Percentiles rank a stretch among this genome's conserved stretches.
Evolutionary conservation across 2,329 filamentous ascomycete species (phyloP).

Genomic region (Fusarium verrucosum): DNA sequence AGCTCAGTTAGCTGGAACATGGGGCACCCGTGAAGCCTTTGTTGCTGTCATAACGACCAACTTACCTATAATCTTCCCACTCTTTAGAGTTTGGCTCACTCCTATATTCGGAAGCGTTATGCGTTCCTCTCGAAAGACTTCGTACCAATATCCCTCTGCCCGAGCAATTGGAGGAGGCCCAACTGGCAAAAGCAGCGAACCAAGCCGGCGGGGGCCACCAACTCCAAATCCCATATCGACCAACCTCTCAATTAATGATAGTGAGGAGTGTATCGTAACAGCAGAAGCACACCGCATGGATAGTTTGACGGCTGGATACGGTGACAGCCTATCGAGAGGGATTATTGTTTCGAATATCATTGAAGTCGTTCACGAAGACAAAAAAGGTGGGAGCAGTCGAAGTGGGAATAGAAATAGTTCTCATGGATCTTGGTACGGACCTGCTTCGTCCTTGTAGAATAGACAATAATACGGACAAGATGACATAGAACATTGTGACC

Average conservation of each 20-base stretch:
- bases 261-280: slow-evolving; percentile 54
- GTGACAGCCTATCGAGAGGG: slow-evolving; percentile 35
- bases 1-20: slow-evolving; percentile 51
- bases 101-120: slow-evolving; percentile 46
- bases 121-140: slow-evolving; percentile 49
- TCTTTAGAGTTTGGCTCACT: slow-evolving; percentile 53
- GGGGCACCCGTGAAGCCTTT: slow-evolving; percentile 54
- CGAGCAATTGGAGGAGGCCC: slow-evolving; percentile 53
- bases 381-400: slow-evolving; percentile 13
- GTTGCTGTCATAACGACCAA: slow-evolving; percentile 55
- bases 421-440: slow-evolving; percentile 23
- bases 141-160: slow-evolving; percentile 51
- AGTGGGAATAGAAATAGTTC: not conserved
- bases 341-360: slow-evolving; percentile 56
- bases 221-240: slow-evolving; percentile 49
- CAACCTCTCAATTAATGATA: slow-evolving; percentile 52
- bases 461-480: not conserved
- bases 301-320: slow-evolving; percentile 12
- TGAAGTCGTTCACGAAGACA: slow-evolving; percentile 46
- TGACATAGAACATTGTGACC: not conserved
- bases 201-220: slow-evolving; percentile 46
- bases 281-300: slow-evolving; percentile 53
- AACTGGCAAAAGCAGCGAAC: slow-evolving; percentile 43
- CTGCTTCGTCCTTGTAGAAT: fast-evolving
- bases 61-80: slow-evolving; percentile 55